Base-by-base conservation (phyloP, 371 early-diverging fungal species). In the Apophysomyces sp. region DNA sequence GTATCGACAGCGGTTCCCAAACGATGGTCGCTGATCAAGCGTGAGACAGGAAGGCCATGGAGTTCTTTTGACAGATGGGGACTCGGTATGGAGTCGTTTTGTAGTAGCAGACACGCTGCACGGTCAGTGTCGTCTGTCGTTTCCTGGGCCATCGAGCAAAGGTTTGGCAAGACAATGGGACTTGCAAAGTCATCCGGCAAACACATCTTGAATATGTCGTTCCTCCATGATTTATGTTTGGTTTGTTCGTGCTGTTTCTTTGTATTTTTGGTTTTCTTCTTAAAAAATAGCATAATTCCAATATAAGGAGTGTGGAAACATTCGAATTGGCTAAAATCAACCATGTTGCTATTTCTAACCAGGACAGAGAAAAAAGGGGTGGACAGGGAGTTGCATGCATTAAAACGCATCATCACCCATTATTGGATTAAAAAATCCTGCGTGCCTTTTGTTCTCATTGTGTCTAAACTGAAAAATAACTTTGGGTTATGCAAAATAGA, bases 1-100 rank as follows among this genome's bases (percentile, higher is more conserved):
- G 52, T 58, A 39, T 58, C 59, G 3, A 64, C 58, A 11, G 55
- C 44, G 15, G 58, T 44, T 24, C 44, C 41, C 11, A 58, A 32
- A 8, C 53, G 24, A 13, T 58, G 58, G 31, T 64, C 59, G 40
- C 54, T 58, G 41, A 64, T 58, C 27, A 64, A 37, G 30, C 64
- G 64, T 13, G 64, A 54, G 13, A 57, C 36, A 15, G 64, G 59
- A 24, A 54, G 44, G 16, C 21, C 49, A n/a, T 21, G 49, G 3
- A 44, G 3, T n/a, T 44, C 49, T 21, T 44, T 44, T 21, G 49
- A 9, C 4, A 44, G 8, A 21, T 44, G 49, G 11, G 49, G 4
- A 21, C 49, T 44, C 9, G 4, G 21, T 2, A 44, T 16, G 5
- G 24, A 16, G 21, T 44, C 49, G 9, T 21, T 44, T 9, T n/a